Evolutionary conservation across 129 eudicot species (phyloP).

Genomic region (Centella asiatica): DNA sequence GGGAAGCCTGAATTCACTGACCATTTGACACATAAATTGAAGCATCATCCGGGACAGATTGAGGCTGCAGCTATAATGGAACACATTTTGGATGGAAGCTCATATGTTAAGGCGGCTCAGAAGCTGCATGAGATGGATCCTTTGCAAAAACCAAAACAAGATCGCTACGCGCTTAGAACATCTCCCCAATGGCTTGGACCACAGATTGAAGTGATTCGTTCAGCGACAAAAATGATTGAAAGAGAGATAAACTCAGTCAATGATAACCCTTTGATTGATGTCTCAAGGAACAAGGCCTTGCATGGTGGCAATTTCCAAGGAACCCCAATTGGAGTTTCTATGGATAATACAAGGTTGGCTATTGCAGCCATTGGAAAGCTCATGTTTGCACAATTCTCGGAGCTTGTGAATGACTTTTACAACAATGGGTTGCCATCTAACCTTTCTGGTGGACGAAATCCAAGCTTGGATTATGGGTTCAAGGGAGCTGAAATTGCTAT

Average conservation of each 20-base stretch:
- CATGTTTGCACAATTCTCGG: constrained; percentile 78
- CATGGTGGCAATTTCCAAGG: constrained; percentile 93
- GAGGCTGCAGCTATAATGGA: constrained; percentile 95
- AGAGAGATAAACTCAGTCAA: constrained; percentile 82
- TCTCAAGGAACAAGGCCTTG: constrained; percentile 67
- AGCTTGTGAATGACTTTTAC: constrained; percentile 73
- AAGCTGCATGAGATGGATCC: constrained; percentile 76
- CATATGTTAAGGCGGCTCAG: constrained; percentile 48
- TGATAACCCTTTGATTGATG: constrained; percentile 86
- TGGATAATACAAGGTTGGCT: constrained; percentile 75
- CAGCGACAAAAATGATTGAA: constrained; percentile 70
- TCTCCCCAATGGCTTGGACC: constrained; percentile 94
- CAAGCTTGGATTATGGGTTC: constrained; percentile 79
- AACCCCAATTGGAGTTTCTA: constrained; percentile 77
- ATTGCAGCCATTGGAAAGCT: constrained; percentile 69
- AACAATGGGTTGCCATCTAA: constrained; percentile 84
- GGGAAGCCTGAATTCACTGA: constrained; percentile 88
- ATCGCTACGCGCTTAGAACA: constrained; percentile 64
- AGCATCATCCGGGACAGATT: constrained; percentile 86
- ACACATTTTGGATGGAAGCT: constrained; percentile 67
- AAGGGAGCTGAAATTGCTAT: constrained; percentile 80
- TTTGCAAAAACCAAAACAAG: constrained; percentile 69
- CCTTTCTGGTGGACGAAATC: constrained; percentile 66
- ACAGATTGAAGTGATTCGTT: constrained; percentile 65
- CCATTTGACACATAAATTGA: constrained; percentile 69